Conservation (phyloP, 345 rosid genomes). For the Corchorus capsularis region DNA sequence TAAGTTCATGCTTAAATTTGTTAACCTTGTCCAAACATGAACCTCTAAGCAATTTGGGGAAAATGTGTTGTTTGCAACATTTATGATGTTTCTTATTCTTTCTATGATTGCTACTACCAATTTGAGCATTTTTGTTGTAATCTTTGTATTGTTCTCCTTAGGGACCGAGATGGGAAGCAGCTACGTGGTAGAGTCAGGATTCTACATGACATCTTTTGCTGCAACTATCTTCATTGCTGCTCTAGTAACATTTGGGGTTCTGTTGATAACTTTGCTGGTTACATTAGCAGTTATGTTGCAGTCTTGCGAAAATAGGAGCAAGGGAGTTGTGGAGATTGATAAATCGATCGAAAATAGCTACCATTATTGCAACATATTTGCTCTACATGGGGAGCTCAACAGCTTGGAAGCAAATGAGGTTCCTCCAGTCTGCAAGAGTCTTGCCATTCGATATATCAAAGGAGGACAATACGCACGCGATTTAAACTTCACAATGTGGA, state of each 20-base stretch:
- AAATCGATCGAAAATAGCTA: slow-evolving; percentile 32
- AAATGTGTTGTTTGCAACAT: neutral
- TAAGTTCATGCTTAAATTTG: neutral
- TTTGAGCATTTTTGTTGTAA: neutral
- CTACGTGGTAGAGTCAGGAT: slow-evolving; percentile 63
- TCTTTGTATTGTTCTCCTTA: slow-evolving; percentile 5
- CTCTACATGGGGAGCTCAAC: slow-evolving; percentile 65
- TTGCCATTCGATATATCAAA: slow-evolving; percentile 43
- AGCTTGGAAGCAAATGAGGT: slow-evolving; percentile 40
- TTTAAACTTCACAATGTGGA: slow-evolving; percentile 41
- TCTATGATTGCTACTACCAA: neutral
- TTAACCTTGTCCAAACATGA: no score
- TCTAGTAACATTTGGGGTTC: slow-evolving; percentile 58
- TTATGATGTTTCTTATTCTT: neutral
- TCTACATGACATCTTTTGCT: slow-evolving; percentile 77
- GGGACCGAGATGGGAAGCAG: slow-evolving; percentile 58
- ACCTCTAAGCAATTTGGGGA: neutral
- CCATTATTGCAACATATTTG: slow-evolving; percentile 54
- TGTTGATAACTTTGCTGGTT: slow-evolving; percentile 59
- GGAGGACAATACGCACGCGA: slow-evolving; percentile 59
- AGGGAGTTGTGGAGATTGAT: slow-evolving; percentile 49
- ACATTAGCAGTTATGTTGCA: slow-evolving; percentile 75
- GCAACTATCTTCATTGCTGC: slow-evolving; percentile 67
- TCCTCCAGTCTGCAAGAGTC: slow-evolving; percentile 55
- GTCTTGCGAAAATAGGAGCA: slow-evolving; percentile 52